Base-by-base conservation (phyloP, 345 rosid species). In the Leavenworthia alabamica region DNA sequence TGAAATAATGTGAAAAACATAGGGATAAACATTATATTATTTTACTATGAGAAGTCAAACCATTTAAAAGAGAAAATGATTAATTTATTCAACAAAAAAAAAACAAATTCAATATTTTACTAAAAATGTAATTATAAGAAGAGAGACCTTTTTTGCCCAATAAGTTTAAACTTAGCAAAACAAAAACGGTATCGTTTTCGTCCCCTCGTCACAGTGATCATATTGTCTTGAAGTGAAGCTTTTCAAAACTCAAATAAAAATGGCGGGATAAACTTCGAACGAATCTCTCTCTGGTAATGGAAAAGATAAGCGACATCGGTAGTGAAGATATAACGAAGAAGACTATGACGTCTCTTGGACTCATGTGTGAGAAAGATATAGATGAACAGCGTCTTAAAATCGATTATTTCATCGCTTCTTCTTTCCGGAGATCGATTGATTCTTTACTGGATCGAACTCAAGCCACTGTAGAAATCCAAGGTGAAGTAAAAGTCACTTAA, bases 321-420 rank as follows among this genome's bases (percentile, higher is more conserved):
- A 32, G 35, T 61, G 42, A 43, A 55, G 80, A 77, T 12, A 53
- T 80, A 33, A 56, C 67, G 26, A 76, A 44, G 62, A 11, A 31
- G 43, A 78, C 47, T 51, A 88, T 88, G 90, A 84, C 79, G 73
- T 75, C 88, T 29, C 74, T 79, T 48, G 73, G 79, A 10, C 49
- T 73, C 69, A 64, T 76, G 15, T 81, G 80, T 62, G 83, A 70
- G 43, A 48, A 57, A 29, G 80, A 80, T 68, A 58, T 85, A 0
- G 36, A 45, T 14, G 63, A 61, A 8, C 74, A 61, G 70, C 83
- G 78, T 44, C 83, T 60, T 61, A 71, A 56, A 49, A 29, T 86
- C 47, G 93, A 85, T 41, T 78, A 93, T 14, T 69, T 74, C 48
- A 13, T 70, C 46, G 78, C 78, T 33, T 71, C 70, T 42, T 79